Conservation (phyloP, 192 early-diverging fungal genomes). For the Coemansia asiatica region DNA sequence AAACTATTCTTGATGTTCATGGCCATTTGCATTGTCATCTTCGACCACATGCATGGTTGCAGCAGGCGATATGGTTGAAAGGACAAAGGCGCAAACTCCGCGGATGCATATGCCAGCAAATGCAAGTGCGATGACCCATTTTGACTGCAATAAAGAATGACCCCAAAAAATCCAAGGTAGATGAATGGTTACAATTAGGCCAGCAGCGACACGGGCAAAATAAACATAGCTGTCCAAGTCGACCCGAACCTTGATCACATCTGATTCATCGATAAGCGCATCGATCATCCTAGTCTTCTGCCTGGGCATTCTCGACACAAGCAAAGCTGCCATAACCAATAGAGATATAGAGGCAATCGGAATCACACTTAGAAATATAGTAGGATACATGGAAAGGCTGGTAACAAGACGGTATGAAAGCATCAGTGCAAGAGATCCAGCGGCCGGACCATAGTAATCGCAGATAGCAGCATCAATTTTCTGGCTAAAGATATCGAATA, state of each 20-base stretch:
- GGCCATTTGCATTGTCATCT: conserved; percentile 1
- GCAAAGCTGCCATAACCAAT: conserved; percentile 8
- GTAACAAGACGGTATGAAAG: conserved; percentile 20
- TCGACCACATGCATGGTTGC: conserved; percentile 17
- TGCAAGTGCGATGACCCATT: conserved; percentile 11
- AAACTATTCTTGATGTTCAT: conserved; percentile 15
- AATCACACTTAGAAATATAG: conserved; percentile 9
- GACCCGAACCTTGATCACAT: conserved; percentile 20
- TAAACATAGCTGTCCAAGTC: conserved; percentile 13
- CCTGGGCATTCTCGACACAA: background rate
- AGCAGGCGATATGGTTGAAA: conserved; percentile 23
- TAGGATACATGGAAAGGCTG: background rate
- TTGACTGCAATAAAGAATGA: conserved; percentile 13
- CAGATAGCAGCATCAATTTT: conserved; percentile 10
- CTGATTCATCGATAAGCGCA: conserved; percentile 17
- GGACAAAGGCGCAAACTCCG: conserved; percentile 20
- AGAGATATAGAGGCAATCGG: conserved; percentile 13
- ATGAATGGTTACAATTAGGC: conserved; percentile 15
- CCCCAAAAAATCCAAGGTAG: conserved; percentile 29
- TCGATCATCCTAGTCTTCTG: background rate
- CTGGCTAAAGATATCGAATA: conserved; percentile 14
- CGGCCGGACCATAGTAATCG: conserved; percentile 38
- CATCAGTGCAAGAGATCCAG: conserved; percentile 13
- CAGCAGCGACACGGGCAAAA: conserved; percentile 12
- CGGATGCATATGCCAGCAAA: conserved; percentile 19